Evolutionary conservation across 371 early-diverging fungal genomes (phyloP), one percentile per base, ranked within the genome.

Genomic region (Dichotomocladium elegans): DNA sequence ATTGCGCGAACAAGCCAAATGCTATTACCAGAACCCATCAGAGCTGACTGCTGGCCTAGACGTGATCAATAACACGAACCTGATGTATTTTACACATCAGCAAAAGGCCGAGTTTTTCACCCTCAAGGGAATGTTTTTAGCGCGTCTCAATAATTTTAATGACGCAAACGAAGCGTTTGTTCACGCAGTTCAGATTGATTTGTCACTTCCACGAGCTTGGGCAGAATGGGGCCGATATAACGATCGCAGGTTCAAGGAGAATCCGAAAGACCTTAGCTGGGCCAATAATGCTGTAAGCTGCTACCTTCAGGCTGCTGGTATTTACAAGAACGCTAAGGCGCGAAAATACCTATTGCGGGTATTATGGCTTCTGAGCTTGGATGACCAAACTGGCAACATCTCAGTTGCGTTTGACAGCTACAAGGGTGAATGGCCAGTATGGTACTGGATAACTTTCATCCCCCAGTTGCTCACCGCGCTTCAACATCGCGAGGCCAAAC

Each of bases 41-140:
- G 95, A 98, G 62, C 77, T 94, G 58, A 79, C 92, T 5, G 88
- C 90, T 26, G 99, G 99, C 0, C 71, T 99, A 33, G 99, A 99
- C 53, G 93, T 97, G 17, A 95, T 99, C 69, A 97, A 95, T 74
- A 96, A 96, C 70, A 98, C 99, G 9, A 99, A 99, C 64, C 73
- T 99, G 60, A 82, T 90, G 67, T 99, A 96, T 69, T 99, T 99
- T 64, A 88, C 86, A 12, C 71, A 82, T 3, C 80, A 84, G 22
- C 99, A 99, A 69, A 95, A 94, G 65, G 96, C 98, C n/a, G 99
- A 99, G 58, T 98, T 99, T 64, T 97, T 92, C 56, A 86, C 94
- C 10, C 80, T 99, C 48, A 96, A 98, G 72, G 99, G 95, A 14
- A 82, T 86, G 73, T 97, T 98, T 74, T 64, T 96, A 26, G 81